phyloP scores from a whole-genome alignment of 164 flowering plant genomes.

The Saururus chinensis region DNA sequence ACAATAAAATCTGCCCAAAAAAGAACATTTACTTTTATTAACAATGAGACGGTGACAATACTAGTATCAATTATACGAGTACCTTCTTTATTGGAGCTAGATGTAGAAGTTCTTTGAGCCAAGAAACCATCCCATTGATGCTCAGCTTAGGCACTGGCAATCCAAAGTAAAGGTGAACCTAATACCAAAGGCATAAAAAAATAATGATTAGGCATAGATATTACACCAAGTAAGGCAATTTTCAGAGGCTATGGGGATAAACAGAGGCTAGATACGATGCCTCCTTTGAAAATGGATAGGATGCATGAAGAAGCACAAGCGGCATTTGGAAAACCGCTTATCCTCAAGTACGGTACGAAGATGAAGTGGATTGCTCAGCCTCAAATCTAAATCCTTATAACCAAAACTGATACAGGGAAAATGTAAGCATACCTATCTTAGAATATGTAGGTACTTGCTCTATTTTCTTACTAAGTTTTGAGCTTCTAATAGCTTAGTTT shows the following conservation, averaged over 20 bases:
- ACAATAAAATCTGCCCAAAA: no score
- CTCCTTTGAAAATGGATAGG: constrained; percentile 91
- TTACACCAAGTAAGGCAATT: not conserved
- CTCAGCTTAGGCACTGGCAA: constrained; percentile 88
- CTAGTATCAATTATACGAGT: no score
- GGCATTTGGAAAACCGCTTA: constrained; percentile 52
- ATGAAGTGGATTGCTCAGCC: constrained; percentile 83
- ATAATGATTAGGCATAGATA: not conserved
- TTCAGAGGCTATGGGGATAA: constrained; percentile 31
- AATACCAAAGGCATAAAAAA: not conserved
- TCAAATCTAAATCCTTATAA: constrained; percentile 83
- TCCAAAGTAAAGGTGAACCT: constrained; percentile 93
- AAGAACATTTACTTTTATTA: no score
- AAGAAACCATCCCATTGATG: constrained; percentile 77
- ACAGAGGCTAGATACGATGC: constrained; percentile 93
- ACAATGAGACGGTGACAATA: no score
- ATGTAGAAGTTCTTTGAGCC: constrained; percentile 78
- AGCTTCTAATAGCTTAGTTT: not conserved
- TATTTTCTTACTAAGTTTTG: not conserved
- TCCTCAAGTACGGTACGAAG: constrained; percentile 77
- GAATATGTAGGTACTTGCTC: not conserved
- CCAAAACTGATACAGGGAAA: constrained; percentile 48
- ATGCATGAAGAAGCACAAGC: constrained; percentile 79
- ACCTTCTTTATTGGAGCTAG: constrained; percentile 93
- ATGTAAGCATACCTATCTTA: not conserved